A percentile compares a stretch with the other conserved stretches of the same genome.
Conservation (phyloP, 768 basidiomycete genomes). For the Crassisporium funariophilum region DNA sequence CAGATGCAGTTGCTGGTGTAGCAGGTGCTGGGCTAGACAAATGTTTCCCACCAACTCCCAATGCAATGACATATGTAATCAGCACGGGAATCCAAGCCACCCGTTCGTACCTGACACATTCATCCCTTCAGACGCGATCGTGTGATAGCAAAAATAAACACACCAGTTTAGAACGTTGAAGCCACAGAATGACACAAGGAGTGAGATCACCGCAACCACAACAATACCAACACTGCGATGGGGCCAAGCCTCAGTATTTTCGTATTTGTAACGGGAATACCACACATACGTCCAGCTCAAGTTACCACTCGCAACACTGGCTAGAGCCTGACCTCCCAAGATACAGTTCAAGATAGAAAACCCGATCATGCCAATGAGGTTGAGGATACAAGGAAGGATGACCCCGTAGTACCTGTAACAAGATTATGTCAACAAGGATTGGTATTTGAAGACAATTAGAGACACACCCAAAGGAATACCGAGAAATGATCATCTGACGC, state of each 20-base stretch:
- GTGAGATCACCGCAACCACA: constrained; percentile 68
- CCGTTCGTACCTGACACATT: constrained; percentile 58
- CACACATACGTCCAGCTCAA: constrained; percentile 45
- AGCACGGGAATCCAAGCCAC: constrained; percentile 78
- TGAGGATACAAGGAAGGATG: constrained; percentile 60
- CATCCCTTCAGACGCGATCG: background rate
- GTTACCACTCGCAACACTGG: constrained; percentile 41
- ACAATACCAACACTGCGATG: constrained; percentile 73
- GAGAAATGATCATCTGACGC: constrained; percentile 81
- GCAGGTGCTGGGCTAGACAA: constrained; percentile 50
- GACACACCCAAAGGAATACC: constrained; percentile 39
- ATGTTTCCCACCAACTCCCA: constrained; percentile 76
- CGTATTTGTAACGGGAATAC: background rate
- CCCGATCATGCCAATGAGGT: constrained; percentile 64
- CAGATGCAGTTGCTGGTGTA: constrained; percentile 53
- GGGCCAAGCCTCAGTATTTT: background rate
- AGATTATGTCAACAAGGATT: background rate
- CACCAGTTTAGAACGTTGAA: constrained; percentile 50
- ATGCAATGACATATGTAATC: constrained; percentile 69
- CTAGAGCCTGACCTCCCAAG: constrained; percentile 60
- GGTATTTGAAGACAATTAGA: background rate
- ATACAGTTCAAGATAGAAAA: constrained; percentile 76
- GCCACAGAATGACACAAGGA: constrained; percentile 66
- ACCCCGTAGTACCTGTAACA: constrained; percentile 49
- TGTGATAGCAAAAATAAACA: background rate